Base-by-base conservation (phyloP, 2,329 filamentous ascomycete species). In the Chrysosporium queenslandicum region DNA sequence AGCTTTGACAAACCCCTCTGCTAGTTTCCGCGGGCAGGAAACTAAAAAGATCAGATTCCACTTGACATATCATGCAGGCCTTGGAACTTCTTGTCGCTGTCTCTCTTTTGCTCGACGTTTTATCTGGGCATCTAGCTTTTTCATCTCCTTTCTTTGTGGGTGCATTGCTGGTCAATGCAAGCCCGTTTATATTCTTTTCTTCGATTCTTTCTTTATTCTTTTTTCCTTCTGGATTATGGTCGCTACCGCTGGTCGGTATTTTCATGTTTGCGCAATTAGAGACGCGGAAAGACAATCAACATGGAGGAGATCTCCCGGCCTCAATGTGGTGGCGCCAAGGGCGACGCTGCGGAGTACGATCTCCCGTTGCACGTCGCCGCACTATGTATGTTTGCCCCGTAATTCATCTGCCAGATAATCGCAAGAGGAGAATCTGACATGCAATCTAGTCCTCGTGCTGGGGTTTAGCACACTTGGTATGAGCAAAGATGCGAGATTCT, bases 331-430 rank as follows among this genome's bases (percentile, higher is more conserved):
- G 48, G 56, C 18, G 32, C 41, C 25, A 49, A 25, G 9, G 46
- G 47, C 16, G 43, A 37, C 16, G 45, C 37, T 8, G 52, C 49
- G 23, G 56, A 55, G 3, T 59, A 58, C 45, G 58, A 59, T 46
- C 52, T 59, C 39, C 56, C 56, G 6, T 41, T 59, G 46, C 55
- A 58, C 37, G 50, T 58, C 20, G 55, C 34, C 23, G 55, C 57
- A 4, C 49, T 58, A 37, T 58, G 56, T 58, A 53, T 32, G 56
- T 29, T 25, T 30, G 16, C 16, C n/a, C 43, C 30, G n/a, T n/a
- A 16, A 9, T 23, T 27, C 29, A 25, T 30, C 14, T 20, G 20
- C 12, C 7, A 3, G 20, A 9, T 9, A 18, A 25, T 23, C n/a
- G 30, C 32, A 34, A 30, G 18, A n/a, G 1, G 25, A 25, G 21